A percentile compares a stretch with the other conserved stretches of the same genome.
These are phyloP conservation scores for Sordariomycetes sp. DNA, from an alignment of 2,329 filamentous ascomycete genomes.

Conservation along the genomic window DNA sequence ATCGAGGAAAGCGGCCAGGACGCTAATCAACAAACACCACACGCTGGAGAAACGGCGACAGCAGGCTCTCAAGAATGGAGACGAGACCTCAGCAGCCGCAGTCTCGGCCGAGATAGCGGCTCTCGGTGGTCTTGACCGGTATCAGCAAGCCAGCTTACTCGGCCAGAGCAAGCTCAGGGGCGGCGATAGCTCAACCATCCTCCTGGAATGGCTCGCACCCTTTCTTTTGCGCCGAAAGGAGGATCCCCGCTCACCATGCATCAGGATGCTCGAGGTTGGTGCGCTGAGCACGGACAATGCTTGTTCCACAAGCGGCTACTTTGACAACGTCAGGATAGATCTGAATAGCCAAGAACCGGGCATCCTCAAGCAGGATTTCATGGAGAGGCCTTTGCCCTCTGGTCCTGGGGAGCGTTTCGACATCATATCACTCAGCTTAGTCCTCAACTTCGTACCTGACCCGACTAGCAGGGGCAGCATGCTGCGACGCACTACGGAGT, in stretches of 20 bases:
- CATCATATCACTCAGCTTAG: conserved; percentile 81
- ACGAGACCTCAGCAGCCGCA: conserved; percentile 31
- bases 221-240: conserved; percentile 7
- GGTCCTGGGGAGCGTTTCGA: conserved; percentile 61
- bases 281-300: conserved; percentile 77
- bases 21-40: conserved; percentile 56
- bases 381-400: conserved; percentile 68
- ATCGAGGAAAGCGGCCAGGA: conserved; percentile 52
- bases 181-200: conserved; percentile 53
- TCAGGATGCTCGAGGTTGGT: conserved; percentile 79
- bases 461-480: conserved; percentile 68
- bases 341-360: conserved; percentile 74
- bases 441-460: conserved; percentile 88
- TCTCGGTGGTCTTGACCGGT: conserved; percentile 50
- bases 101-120: conserved; percentile 43
- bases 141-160: conserved; percentile 59
- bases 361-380: conserved; percentile 87
- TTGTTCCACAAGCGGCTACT: conserved; percentile 60
- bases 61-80: conserved; percentile 43
- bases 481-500: conserved; percentile 65
- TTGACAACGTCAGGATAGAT: conserved; percentile 77
- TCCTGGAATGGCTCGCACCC: conserved; percentile 51
- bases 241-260: conserved; percentile 11
- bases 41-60: conserved; percentile 51
- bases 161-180: conserved; percentile 56